Evolutionary conservation across 140 eudicot species (phyloP), one percentile per base, ranked within the genome.

Genomic region (Stevia rebaudiana): DNA sequence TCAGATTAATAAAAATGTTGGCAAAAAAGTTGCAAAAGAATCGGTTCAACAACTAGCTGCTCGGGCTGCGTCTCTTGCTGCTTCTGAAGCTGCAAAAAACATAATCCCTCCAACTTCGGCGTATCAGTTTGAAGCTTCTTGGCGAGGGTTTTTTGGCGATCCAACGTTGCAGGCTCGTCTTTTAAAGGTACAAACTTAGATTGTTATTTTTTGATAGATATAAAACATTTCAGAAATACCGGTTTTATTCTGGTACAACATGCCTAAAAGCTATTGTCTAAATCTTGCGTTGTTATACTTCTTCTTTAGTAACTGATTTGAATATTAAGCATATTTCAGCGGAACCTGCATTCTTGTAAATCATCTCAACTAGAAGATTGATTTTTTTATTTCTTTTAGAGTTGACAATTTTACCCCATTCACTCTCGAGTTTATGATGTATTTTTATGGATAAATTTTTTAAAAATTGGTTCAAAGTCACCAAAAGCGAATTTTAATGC

Each of bases 31-130:
- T 63, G 51, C 80, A 28, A 75, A 76, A 70, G 79, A 76, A 57
- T 88, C 94, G 24, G 84, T 92, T 44, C 88, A 83, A 36, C 84
- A 92, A 80, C 96, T 92, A 83, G 96, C 98, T 72, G 81, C 89
- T 36, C 82, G 95, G 18, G 96, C 98, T 41, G 98, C 96, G 43
- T 74, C 78, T 69, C 94, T 89, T 69, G 98, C 98, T 0, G 74
- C 70, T 63, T 74, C 84, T 47, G 96, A 92, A 76, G 96, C 96
- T 58, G 88, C 90, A 48, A 88, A 81, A 75, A 83, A 80, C 63
- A 88, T 92, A 48, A 70, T 60, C n/a, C 76, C 95, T 4, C 98
- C 98, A 24, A 79, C 76, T 73, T 77, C 98, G 0, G 96, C 98
- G 12, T 92, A 83, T 75, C 96, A 92, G 76, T 92, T 92, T 78